A percentile compares a stretch with the other conserved stretches of the same genome.
These are phyloP conservation scores for Phytopythium boreale DNA, from an alignment of 352 stramenopile genomes.

Conservation along the genomic window DNA sequence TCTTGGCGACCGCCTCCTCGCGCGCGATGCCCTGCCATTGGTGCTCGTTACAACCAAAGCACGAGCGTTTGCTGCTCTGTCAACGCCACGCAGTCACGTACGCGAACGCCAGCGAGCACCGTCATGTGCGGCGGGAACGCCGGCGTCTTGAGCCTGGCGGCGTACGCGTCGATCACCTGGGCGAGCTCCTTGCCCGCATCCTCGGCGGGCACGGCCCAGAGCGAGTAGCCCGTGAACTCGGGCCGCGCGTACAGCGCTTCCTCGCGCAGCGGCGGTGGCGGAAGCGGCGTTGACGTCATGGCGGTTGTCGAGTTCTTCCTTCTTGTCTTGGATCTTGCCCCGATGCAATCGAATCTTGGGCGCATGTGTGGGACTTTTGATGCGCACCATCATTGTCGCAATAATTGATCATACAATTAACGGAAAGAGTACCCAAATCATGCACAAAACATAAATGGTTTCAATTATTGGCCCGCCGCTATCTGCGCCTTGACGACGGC, in stretches of 20 bases:
- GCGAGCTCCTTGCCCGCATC: conserved; percentile 16
- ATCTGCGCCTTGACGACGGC: conserved; percentile 51
- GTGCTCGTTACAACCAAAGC: too few species aligned
- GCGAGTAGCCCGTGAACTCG: conserved; percentile 55
- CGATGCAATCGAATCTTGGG: too few species aligned
- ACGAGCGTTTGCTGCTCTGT: not conserved
- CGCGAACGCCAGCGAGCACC: conserved; percentile 45
- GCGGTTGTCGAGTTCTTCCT: not conserved
- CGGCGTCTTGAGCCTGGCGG: conserved; percentile 34
- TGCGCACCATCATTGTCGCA: too few species aligned
- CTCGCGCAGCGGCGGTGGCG: not conserved
- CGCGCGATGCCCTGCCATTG: not conserved
- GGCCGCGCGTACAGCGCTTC: conserved; percentile 27
- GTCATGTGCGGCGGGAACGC: conserved; percentile 60
- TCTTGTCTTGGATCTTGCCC: not conserved
- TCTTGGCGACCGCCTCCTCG: conserved; percentile 25
- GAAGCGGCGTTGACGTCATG: not conserved
- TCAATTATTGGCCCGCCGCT: conserved; percentile 36
- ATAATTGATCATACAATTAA: too few species aligned
- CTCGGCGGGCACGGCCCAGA: conserved; percentile 47
- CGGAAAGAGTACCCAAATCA: too few species aligned
- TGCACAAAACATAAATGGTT: not conserved
- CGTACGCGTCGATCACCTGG: conserved; percentile 33
- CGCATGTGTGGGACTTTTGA: too few species aligned
- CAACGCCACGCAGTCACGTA: conserved; percentile 3